phyloP scores from a whole-genome alignment of 257 asterid species.

The Euphrasia confusa region DNA sequence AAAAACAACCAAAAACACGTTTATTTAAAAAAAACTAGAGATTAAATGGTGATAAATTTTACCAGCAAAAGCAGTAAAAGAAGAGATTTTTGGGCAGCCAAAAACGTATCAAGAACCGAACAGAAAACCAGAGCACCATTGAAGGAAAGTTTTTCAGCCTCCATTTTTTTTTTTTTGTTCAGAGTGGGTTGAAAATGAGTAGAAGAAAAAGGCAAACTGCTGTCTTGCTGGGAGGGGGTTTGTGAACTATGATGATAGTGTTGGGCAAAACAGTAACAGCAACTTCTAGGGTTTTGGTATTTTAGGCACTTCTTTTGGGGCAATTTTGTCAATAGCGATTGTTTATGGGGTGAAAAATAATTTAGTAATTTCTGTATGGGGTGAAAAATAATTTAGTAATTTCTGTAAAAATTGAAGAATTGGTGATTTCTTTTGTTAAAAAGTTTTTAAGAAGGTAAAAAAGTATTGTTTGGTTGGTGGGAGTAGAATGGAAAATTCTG shows the following conservation, averaged over 20 bases:
- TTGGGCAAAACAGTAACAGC: neutral
- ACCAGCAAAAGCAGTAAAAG: conserved; percentile 2
- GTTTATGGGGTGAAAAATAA: neutral
- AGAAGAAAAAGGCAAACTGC: neutral
- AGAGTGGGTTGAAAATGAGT: neutral
- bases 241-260: neutral
- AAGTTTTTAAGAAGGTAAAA: neutral
- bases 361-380: too few relatives aligned
- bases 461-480: too few relatives aligned
- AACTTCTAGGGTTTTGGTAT: conserved; percentile 2
- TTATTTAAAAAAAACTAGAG: neutral
- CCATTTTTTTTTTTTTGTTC: neutral
- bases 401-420: neutral
- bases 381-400: neutral
- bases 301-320: neutral
- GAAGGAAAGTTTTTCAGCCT: neutral
- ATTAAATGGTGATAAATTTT: neutral
- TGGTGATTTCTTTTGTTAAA: neutral
- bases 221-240: neutral
- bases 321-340: neutral
- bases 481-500: too few relatives aligned
- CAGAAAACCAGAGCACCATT: neutral
- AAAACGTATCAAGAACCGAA: neutral
- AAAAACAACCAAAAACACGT: neutral
- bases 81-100: neutral